Evolutionary conservation across 2,329 filamentous ascomycete genomes (phyloP).

Genomic region (Penicillium sp.): DNA sequence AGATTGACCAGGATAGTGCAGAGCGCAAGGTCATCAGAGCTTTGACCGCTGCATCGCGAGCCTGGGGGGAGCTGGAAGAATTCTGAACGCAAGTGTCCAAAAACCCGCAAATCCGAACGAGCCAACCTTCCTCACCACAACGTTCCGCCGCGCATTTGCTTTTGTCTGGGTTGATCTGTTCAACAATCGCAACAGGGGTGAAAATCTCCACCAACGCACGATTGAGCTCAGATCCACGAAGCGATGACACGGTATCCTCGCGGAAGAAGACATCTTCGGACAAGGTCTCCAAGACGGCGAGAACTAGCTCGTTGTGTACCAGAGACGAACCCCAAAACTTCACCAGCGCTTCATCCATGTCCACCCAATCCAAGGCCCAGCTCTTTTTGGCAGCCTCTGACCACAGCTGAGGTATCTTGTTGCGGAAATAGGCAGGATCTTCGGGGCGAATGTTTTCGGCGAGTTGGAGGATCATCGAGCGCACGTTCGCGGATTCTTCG

Average conservation of each 20-base stretch:
- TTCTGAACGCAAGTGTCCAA: slow-evolving; percentile 71
- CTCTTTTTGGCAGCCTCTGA: slow-evolving; percentile 89
- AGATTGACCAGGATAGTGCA: slow-evolving; percentile 82
- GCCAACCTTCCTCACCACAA: slow-evolving; percentile 81
- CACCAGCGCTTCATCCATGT: slow-evolving; percentile 85
- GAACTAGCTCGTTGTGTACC: slow-evolving; percentile 79
- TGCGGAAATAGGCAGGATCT: slow-evolving; percentile 81
- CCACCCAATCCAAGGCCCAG: slow-evolving; percentile 90
- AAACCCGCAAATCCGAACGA: slow-evolving; percentile 72
- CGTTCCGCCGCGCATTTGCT: slow-evolving; percentile 70
- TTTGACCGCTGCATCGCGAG: slow-evolving; percentile 71
- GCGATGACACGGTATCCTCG: slow-evolving; percentile 80
- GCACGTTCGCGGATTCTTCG: slow-evolving; percentile 67
- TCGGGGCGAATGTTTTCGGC: slow-evolving; percentile 68
- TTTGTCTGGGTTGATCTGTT: slow-evolving; percentile 73
- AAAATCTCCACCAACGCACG: slow-evolving; percentile 93
- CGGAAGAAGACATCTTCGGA: slow-evolving; percentile 93
- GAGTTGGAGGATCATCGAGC: slow-evolving; percentile 76
- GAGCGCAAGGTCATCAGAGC: slow-evolving; percentile 75
- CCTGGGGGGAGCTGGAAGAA: slow-evolving; percentile 64
- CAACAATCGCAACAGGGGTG: slow-evolving; percentile 73
- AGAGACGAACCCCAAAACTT: slow-evolving; percentile 69
- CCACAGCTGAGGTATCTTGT: slow-evolving; percentile 94
- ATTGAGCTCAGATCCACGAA: slow-evolving; percentile 81
- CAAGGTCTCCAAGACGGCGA: slow-evolving; percentile 84